Evolutionary conservation across 2,329 filamentous ascomycete species (phyloP).

Genomic region (Fragosphaeria purpurea): DNA sequence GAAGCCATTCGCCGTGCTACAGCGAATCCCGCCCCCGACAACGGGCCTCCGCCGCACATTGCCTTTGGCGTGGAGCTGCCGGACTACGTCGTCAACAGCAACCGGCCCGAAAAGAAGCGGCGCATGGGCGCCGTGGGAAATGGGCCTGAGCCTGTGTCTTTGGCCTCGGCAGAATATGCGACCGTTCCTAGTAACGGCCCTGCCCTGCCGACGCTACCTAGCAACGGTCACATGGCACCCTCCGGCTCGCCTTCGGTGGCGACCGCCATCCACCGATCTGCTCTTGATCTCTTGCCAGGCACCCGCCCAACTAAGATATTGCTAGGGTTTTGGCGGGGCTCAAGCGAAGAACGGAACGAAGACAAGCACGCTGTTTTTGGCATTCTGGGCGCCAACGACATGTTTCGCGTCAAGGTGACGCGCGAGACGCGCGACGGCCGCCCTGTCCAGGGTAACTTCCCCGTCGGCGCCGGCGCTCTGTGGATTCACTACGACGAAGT

Average conservation of each 20-base stretch:
- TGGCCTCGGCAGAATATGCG: background rate
- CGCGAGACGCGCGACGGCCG: slow-evolving; percentile 51
- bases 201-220: background rate
- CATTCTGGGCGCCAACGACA: slow-evolving; percentile 52
- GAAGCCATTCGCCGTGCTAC: slow-evolving; percentile 36
- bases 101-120: slow-evolving; percentile 32
- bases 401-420: slow-evolving; percentile 54
- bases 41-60: slow-evolving; percentile 31
- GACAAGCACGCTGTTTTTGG: slow-evolving; percentile 55
- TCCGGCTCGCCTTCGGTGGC: slow-evolving; percentile 10
- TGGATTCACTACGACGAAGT: slow-evolving; percentile 57
- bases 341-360: slow-evolving; percentile 32
- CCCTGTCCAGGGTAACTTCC: slow-evolving; percentile 49
- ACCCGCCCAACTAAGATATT: slow-evolving; percentile 48
- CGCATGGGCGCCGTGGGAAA: slow-evolving; percentile 22
- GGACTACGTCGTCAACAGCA: slow-evolving; percentile 26
- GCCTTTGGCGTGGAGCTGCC: slow-evolving; percentile 43
- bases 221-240: background rate
- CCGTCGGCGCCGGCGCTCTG: slow-evolving; percentile 46
- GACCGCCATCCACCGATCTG: slow-evolving; percentile 12
- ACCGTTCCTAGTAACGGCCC: background rate
- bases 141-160: background rate
- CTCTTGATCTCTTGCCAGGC: slow-evolving; percentile 35
- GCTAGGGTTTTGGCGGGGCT: slow-evolving; percentile 50
- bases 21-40: slow-evolving; percentile 33